Conservation (phyloP, 495 filamentous ascomycete species). For the Aspergillus biplanus region DNA sequence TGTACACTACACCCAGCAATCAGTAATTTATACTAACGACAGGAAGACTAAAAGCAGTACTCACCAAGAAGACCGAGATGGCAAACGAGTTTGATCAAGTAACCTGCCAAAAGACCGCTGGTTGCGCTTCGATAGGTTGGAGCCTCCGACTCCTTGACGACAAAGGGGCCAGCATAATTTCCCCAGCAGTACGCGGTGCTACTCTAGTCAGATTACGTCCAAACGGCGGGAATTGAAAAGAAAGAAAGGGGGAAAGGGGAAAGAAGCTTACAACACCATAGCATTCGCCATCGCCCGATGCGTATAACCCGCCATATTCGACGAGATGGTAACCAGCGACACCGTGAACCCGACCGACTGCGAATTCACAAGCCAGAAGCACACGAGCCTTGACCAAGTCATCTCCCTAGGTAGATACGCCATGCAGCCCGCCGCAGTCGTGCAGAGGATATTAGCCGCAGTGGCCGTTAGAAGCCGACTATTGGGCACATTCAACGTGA, state of each 20-base stretch:
- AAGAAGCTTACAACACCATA: slow-evolving; percentile 18
- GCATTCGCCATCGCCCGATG: slow-evolving; percentile 24
- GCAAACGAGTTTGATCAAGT: not conserved
- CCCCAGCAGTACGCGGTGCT: not conserved
- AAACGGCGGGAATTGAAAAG: not conserved
- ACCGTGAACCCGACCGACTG: not conserved
- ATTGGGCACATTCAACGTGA: not conserved
- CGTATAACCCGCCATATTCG: slow-evolving; percentile 25
- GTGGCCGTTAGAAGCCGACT: not conserved
- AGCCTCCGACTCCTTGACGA: not conserved
- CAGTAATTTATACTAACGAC: no score
- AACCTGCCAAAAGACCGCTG: not conserved
- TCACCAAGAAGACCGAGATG: not conserved
- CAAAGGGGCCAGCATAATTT: not conserved
- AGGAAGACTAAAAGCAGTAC: not conserved
- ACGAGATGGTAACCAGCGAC: slow-evolving; percentile 19
- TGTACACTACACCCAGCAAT: not conserved
- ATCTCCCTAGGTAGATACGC: not conserved
- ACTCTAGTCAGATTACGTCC: not conserved
- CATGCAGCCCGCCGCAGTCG: not conserved
- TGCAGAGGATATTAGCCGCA: not conserved
- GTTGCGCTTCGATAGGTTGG: not conserved
- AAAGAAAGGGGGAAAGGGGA: not conserved
- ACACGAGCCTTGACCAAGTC: not conserved
- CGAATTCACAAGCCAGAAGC: not conserved